Base-by-base conservation (phyloP, 441 rosid species). In the Oxalis stricta region DNA sequence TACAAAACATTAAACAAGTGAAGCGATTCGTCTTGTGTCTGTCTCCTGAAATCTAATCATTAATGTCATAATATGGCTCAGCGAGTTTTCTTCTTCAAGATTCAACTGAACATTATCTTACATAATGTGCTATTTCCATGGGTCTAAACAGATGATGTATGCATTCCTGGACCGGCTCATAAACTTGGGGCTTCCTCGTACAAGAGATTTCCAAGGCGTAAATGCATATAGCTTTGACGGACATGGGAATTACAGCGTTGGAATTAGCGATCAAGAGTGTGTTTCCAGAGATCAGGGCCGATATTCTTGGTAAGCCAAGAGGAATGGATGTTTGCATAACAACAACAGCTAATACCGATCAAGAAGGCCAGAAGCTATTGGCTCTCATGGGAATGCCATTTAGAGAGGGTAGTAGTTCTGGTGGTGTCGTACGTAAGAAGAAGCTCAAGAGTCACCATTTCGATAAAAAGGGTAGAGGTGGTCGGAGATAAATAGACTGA, bases 331-430 rank as follows among this genome's bases (percentile, higher is more conserved):
- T 91, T 32, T 86, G 96, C 77, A 81, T 86, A 21, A 38, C 80
- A 38, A 91, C 95, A 5, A 76, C 95, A 0, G 95, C 95, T 12
- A 64, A 77, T 32, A 67, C 75, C 0, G 93, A 85, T 48, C 65
- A 77, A 73, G 95, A 83, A 75, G 89, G 67, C 5, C 79, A 76
- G 42, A 85, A 51, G 42, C 68, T 85, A 35, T 64, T 85, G 77
- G 74, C 85, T 35, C 71, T 91, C 42, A 78, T 85, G 89, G 98
- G 98, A 18, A 85, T 91, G 94, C 98, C 98, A 0, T 80, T 85
- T 61, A 71, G 73, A 67, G 94, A 76, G 52, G 84, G 77, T 13
- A 58, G 61, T 3, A 62, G 71, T 36, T 16, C 53, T 0, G 10
- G 65, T 1, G 37, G 0, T 10, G 3, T 48, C 26, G 45, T 19